Base-by-base conservation (phyloP, 1,284 basidiomycete genomes). In the Pisolithus thermaeus region DNA sequence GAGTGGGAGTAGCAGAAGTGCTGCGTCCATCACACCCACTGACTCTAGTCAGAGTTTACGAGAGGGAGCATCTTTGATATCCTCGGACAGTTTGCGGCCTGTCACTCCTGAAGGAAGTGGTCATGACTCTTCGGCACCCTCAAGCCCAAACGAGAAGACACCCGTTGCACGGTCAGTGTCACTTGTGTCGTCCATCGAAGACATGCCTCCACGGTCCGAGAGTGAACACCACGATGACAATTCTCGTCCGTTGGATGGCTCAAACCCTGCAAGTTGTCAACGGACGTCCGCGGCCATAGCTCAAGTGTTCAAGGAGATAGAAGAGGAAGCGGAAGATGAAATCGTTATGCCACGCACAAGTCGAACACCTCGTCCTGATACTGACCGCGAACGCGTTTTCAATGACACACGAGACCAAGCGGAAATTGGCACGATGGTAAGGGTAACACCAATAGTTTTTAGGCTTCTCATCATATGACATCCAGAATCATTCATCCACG, bases 271-370 rank as follows among this genome's bases (percentile, higher is more conserved):
- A 28, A 76, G 73, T 30, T 62, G 83, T 51, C 76, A 77, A 59
- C 80, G 84, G 51, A 84, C 83, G 38, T 89, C 88, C 40, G 58
- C 62, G 44, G 87, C 88, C 0, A 65, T 91, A 28, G 83, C 86
- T 58, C 76, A 82, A 55, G 88, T 77, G 11, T 86, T 91, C 49
- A 77, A 79, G 60, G 84, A 87, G 61, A 76, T 89, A 39, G 84
- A 84, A 58, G 81, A 81, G 57, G 79, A 81, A 57, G 77, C 73
- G 1, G 83, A 86, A 53, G 84, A 86, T 59, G 77, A 85, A 65
- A 84, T 89, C 56, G 70, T 89, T 51, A 76, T 89, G 73, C 84
- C 84, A 49, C 77, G 87, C 50, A 80, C 79, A 40, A 65, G 70
- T 48, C 79, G 79, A 46, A 67, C 77, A 50, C 65, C 71, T 50